Conservation (phyloP, 305 asterid species). For the Plantago lanceolata region DNA sequence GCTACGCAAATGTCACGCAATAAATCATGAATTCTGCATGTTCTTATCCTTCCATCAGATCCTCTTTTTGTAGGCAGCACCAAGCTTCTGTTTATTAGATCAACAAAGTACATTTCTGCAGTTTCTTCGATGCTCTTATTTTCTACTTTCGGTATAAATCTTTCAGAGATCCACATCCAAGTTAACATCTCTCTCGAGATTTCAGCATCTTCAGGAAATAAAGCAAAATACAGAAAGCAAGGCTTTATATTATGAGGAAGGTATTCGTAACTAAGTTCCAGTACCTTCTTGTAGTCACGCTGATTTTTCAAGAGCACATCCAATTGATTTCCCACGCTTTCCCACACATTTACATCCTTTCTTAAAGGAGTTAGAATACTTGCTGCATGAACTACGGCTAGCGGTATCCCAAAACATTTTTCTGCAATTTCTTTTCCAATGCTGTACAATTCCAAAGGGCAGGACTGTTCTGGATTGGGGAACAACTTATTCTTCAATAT, state of each 20-base stretch:
- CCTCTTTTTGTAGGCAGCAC: background rate
- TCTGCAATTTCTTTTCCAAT: slow-evolving; percentile 23
- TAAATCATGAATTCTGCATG: background rate
- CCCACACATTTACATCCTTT: slow-evolving; percentile 16
- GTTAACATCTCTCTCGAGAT: slow-evolving; percentile 8
- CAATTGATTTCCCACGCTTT: slow-evolving; percentile 14
- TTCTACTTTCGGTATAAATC: slow-evolving; percentile 10
- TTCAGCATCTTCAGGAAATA: slow-evolving; percentile 22
- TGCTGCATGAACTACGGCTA: slow-evolving; percentile 23
- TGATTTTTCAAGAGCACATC: slow-evolving; percentile 1
- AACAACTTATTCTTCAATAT: slow-evolving; percentile 22
- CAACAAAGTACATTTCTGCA: background rate
- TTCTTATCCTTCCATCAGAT: background rate
- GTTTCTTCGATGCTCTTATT: slow-evolving; percentile 1
- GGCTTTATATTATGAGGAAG: slow-evolving; percentile 19
- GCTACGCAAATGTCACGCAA: slow-evolving; percentile 1
- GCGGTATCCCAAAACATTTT: slow-evolving; percentile 23
- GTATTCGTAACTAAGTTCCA: slow-evolving; percentile 29
- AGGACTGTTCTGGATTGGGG: background rate
- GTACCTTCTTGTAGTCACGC: slow-evolving; percentile 5
- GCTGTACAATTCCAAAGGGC: slow-evolving; percentile 18
- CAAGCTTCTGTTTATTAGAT: background rate
- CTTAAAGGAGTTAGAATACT: slow-evolving; percentile 19
- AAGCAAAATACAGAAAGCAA: slow-evolving; percentile 39
- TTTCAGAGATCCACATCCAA: slow-evolving; percentile 26